phyloP scores from a whole-genome alignment of 148 eudicot genomes.

The Cornus florida region DNA sequence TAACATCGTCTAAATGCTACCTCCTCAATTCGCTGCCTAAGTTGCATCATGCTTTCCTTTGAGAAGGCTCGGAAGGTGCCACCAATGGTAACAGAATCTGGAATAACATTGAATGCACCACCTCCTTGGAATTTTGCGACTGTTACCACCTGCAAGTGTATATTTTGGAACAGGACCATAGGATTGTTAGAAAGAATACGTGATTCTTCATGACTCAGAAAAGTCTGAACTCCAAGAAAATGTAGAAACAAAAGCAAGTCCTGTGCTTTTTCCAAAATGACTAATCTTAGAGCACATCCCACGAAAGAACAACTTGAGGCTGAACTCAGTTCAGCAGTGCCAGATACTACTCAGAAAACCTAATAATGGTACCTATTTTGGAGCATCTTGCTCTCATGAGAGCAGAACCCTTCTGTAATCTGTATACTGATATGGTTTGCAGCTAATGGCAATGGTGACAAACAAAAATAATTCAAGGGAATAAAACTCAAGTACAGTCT shows the following conservation, averaged over 20 bases:
- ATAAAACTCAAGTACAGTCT: too few species aligned
- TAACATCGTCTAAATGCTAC: slow-evolving; percentile 32
- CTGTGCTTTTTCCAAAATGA: not conserved
- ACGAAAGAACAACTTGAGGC: not conserved
- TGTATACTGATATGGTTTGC: not conserved
- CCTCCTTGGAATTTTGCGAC: slow-evolving; percentile 97
- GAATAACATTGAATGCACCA: slow-evolving; percentile 93
- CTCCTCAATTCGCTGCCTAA: slow-evolving; percentile 79
- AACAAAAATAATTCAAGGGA: not conserved
- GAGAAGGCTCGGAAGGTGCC: slow-evolving; percentile 87
- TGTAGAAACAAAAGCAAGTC: not conserved
- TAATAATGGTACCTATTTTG: not conserved
- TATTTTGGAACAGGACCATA: not conserved
- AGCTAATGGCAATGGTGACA: not conserved
- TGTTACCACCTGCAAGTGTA: slow-evolving; percentile 72
- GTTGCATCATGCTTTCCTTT: slow-evolving; percentile 61
- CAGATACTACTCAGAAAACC: not conserved
- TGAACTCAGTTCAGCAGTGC: not conserved
- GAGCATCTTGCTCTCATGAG: not conserved
- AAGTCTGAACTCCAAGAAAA: not conserved
- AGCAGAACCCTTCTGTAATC: not conserved
- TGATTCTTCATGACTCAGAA: not conserved
- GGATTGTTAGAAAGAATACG: not conserved
- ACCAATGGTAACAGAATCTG: slow-evolving; percentile 92
- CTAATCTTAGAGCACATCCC: not conserved